A percentile compares a stretch with the other conserved stretches of the same genome.
These are phyloP conservation scores for Dysphania ambrosioides DNA, from an alignment of 148 eudicot species.

Conservation along the genomic window DNA sequence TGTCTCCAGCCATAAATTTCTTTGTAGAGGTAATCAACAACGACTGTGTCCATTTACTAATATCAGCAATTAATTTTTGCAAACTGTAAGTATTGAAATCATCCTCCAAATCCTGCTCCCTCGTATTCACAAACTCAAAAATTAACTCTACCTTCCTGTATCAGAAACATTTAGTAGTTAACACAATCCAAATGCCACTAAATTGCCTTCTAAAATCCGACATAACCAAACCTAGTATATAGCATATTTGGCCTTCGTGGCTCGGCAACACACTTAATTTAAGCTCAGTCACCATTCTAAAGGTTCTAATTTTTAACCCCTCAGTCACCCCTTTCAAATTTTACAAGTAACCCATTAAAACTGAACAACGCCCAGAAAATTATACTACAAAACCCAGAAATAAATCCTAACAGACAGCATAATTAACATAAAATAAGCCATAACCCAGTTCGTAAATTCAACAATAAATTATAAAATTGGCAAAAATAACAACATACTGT, in stretches of 20 bases:
- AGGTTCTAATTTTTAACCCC: not conserved
- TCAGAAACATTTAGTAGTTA: not conserved
- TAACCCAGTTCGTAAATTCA: not conserved
- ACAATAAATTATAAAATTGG: not conserved
- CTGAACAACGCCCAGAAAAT: not conserved
- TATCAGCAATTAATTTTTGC: conserved; percentile 42
- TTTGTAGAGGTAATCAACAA: conserved; percentile 64
- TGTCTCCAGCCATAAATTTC: conserved; percentile 44
- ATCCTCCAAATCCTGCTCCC: conserved; percentile 30
- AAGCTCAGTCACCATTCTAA: not conserved
- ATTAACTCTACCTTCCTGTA: conserved; percentile 82
- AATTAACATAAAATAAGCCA: not conserved
- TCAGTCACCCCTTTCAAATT: not conserved
- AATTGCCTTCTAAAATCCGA: not conserved
- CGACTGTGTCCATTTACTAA: conserved; percentile 72
- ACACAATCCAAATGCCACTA: not conserved
- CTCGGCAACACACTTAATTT: not conserved
- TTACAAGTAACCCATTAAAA: not conserved
- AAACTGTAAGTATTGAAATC: conserved; percentile 45
- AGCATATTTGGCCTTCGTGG: not conserved
- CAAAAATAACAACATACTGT: conserved; percentile 42
- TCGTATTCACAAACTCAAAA: conserved; percentile 49
- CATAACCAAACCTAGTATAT: not conserved
- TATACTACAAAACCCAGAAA: not conserved
- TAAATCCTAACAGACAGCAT: conserved; percentile 7